A percentile compares a stretch with the other conserved stretches of the same genome.
Conservation (phyloP, 169 alveolate species). For the Besnoitia besnoiti region DNA sequence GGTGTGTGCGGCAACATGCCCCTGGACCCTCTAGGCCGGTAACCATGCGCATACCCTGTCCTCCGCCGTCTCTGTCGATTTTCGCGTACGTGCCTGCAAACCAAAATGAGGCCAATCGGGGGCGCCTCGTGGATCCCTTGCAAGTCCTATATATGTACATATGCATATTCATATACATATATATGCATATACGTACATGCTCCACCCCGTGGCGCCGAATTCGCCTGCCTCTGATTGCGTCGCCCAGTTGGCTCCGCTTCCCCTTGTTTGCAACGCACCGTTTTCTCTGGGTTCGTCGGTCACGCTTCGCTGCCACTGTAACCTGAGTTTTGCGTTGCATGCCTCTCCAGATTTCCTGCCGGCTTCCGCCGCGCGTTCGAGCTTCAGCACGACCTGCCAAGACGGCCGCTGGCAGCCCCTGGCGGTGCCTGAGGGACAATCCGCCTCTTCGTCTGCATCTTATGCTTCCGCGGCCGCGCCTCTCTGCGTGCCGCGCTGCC, state of each 20-base stretch:
- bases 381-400: background rate
- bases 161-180: background rate
- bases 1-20: too few relatives aligned
- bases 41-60: too few relatives aligned
- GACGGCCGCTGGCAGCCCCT: constrained; percentile 40
- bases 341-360: constrained; percentile 5
- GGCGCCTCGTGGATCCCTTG: too few relatives aligned
- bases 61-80: too few relatives aligned
- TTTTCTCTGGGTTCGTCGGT: background rate
- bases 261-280: background rate
- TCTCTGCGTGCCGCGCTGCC: constrained; percentile 39
- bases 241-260: background rate
- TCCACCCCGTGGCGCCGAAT: background rate
- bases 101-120: too few relatives aligned
- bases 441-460: too few relatives aligned
- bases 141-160: background rate
- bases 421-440: too few relatives aligned
- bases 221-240: background rate
- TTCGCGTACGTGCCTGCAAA: background rate
- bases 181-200: background rate
- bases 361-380: background rate
- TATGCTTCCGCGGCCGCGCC: background rate
- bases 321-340: too few relatives aligned
- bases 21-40: too few relatives aligned
- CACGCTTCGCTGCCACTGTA: background rate